A percentile compares a stretch with the other conserved stretches of the same genome.
These are phyloP conservation scores for Camellia oleifera DNA, from an alignment of 179 eudicot species.

Conservation along the genomic window DNA sequence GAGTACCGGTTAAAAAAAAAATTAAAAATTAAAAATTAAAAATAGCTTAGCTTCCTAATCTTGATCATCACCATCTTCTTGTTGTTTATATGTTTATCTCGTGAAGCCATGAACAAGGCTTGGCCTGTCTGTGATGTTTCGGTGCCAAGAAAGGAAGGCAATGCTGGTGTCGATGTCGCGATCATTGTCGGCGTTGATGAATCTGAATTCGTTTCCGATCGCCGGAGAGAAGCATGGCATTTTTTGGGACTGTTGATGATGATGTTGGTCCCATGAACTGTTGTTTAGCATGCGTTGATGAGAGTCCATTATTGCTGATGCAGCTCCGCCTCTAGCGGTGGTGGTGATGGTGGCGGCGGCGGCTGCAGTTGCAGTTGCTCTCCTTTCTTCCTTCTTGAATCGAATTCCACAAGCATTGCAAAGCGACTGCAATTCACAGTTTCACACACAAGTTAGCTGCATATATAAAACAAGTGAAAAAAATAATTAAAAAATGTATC, in stretches of 20 bases:
- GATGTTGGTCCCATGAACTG: slow-evolving; percentile 53
- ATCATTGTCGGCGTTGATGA: slow-evolving; percentile 46
- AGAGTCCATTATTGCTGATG: slow-evolving; percentile 26
- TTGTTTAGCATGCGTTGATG: slow-evolving; percentile 45
- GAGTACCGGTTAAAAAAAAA: too few species aligned
- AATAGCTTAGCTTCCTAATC: background rate
- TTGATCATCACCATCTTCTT: background rate
- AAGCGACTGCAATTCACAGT: slow-evolving; percentile 55
- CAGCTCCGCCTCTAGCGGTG: slow-evolving; percentile 14
- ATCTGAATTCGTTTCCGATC: slow-evolving; percentile 43
- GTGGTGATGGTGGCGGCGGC: slow-evolving; percentile 29
- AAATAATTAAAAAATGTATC: too few species aligned
- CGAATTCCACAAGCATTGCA: slow-evolving; percentile 99
- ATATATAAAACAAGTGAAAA: background rate
- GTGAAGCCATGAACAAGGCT: slow-evolving; percentile 67
- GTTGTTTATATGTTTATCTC: slow-evolving; percentile 20
- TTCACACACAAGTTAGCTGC: background rate
- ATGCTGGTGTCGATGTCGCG: slow-evolving; percentile 36
- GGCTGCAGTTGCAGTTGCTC: slow-evolving; percentile 71
- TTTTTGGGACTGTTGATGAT: slow-evolving; percentile 42
- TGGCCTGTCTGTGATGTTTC: slow-evolving; percentile 56
- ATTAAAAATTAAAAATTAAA: too few species aligned
- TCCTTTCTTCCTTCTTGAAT: slow-evolving; percentile 91
- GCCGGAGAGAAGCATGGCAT: slow-evolving; percentile 52
- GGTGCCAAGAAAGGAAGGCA: slow-evolving; percentile 63